Evolutionary conservation across 2,329 filamentous ascomycete species (phyloP), one percentile per base, ranked within the genome.

Genomic region (Pleoardoris graminearum): DNA sequence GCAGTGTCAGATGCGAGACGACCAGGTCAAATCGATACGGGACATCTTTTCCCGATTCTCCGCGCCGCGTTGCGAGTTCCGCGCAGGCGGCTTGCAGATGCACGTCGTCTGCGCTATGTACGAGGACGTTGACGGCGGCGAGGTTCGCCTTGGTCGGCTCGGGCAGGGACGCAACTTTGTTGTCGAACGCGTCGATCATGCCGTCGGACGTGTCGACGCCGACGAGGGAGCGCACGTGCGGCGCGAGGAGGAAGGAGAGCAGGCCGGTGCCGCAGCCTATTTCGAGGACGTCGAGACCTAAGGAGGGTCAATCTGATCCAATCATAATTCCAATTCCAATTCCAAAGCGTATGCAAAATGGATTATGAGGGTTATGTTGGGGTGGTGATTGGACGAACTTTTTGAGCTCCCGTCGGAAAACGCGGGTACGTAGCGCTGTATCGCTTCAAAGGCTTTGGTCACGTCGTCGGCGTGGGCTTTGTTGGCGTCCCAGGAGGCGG

Each of bases 251-350:
- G 41, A 81, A 72, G 8, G 79, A 80, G 21, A 85, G 75, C 0
- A 83, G 75, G 7, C 82, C 82, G 3, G 82, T 84, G 43, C 82
- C 82, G 57, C 80, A 82, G 47, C 82, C 82, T 16, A 84, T 77
- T 66, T 84, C 82, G 2, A 85, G 77, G 7, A 84, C 75, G 51
- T 81, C 73, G 23, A 78, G 63, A 12, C 65, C 69, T 61, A 52
- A 5, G n/a, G 11, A 21, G 4, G 32, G 11, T 48, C 19, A 36
- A 7, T 29, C 8, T n/a, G n/a, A n/a, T n/a, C n/a, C n/a, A n/a
- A n/a, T n/a, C n/a, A n/a, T n/a, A n/a, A n/a, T n/a, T n/a, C n/a
- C n/a, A n/a, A n/a, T n/a, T n/a, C n/a, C n/a, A n/a, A n/a, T n/a
- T n/a, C n/a, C n/a, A n/a, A n/a, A n/a, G n/a, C n/a, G n/a, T n/a